These are phyloP conservation scores for Pleurozium schreberi DNA, from an alignment of 225 moss, liverwort and hornwort species.

Conservation along the genomic window DNA sequence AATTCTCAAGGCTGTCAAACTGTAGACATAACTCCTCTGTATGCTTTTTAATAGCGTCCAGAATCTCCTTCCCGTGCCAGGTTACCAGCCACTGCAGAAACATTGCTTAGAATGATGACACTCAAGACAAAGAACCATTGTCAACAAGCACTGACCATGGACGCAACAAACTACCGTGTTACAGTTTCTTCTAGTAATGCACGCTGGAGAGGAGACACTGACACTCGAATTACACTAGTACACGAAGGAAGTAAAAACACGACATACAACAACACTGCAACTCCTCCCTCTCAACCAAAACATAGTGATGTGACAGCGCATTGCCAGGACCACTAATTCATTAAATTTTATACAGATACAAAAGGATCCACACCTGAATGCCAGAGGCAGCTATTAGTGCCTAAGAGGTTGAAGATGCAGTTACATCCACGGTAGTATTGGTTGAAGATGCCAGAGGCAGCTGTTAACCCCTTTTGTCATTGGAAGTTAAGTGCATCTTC, in stretches of 20 bases:
- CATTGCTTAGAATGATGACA: not conserved
- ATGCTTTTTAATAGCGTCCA: constrained; percentile 36
- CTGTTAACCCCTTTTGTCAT: not conserved
- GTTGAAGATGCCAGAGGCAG: not conserved
- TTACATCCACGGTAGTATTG: not conserved
- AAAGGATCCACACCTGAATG: not conserved
- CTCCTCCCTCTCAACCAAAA: not conserved
- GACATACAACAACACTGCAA: not conserved
- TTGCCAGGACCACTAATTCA: not conserved
- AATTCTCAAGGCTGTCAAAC: constrained; percentile 41
- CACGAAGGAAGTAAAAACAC: not conserved
- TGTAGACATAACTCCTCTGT: constrained; percentile 18
- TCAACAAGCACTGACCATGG: not conserved
- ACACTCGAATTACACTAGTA: not conserved
- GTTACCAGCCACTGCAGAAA: constrained; percentile 60
- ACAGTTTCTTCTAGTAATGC: not conserved
- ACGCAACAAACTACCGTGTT: not conserved
- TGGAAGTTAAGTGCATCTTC: not conserved
- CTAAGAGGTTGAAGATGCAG: not conserved
- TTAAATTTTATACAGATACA: not conserved
- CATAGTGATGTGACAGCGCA: not conserved
- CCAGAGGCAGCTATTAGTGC: not conserved
- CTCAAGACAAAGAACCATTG: not conserved
- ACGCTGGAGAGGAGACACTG: not conserved
- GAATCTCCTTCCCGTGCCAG: constrained; percentile 56